These are phyloP conservation scores for Diphasiastrum complanatum DNA, from an alignment of 83 land plant genomes.

Conservation along the genomic window DNA sequence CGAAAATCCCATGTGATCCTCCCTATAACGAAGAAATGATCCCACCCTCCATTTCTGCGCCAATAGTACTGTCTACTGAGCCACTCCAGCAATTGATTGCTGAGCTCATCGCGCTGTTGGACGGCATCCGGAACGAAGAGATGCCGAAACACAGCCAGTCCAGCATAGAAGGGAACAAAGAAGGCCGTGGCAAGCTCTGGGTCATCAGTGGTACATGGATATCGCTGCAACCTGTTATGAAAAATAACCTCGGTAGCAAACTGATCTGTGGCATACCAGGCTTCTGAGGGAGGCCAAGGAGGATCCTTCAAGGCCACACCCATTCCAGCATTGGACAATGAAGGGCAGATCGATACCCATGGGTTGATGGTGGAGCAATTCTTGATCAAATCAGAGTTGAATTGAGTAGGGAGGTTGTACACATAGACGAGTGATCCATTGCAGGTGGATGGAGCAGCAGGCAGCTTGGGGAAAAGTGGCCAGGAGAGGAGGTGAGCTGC, in stretches of 20 bases:
- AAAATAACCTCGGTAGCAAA: slow-evolving; percentile 21
- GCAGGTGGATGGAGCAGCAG: no score
- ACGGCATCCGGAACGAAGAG: slow-evolving; percentile 6
- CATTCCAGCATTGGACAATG: background rate
- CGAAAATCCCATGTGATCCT: slow-evolving; percentile 30
- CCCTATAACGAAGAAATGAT: slow-evolving; percentile 27
- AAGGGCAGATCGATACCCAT: background rate
- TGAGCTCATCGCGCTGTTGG: slow-evolving; percentile 3
- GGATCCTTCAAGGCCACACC: no score
- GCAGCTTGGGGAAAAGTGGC: no score
- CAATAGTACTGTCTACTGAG: slow-evolving; percentile 14
- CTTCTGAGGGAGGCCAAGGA: slow-evolving; percentile 2
- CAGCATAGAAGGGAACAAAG: slow-evolving; percentile 28
- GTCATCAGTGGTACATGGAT: slow-evolving; percentile 22
- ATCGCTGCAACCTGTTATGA: slow-evolving; percentile 21
- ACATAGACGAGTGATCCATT: no score
- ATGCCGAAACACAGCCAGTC: slow-evolving; percentile 20
- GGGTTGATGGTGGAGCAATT: background rate
- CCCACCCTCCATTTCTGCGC: slow-evolving; percentile 3
- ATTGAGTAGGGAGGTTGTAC: background rate
- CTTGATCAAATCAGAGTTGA: background rate
- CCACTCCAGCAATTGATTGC: slow-evolving; percentile 11
- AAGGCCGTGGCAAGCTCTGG: slow-evolving; percentile 18
- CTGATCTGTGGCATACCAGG: slow-evolving; percentile 29
- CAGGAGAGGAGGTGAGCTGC: no score